phyloP scores from a whole-genome alignment of 148 eudicot genomes.

The Camellia granthamiana region DNA sequence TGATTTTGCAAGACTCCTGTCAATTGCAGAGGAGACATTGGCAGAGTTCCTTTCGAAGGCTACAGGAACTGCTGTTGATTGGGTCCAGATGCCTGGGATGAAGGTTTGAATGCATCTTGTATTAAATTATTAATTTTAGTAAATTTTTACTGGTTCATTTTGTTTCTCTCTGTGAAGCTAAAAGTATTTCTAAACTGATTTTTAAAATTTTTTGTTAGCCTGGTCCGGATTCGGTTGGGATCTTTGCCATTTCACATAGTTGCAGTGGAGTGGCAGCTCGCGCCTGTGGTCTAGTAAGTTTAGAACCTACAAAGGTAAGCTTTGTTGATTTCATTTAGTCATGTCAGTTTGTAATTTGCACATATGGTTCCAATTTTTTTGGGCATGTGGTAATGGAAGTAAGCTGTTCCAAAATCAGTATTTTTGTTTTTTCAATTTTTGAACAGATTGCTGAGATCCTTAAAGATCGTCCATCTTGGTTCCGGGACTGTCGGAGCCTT shows the following conservation, averaged over 20 bases:
- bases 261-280: slow-evolving; percentile 98
- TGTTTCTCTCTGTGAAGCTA: neutral
- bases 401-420: neutral
- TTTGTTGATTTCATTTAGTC: neutral
- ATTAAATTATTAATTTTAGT: neutral
- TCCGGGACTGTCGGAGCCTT: slow-evolving; percentile 95
- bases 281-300: slow-evolving; percentile 95
- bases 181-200: slow-evolving; percentile 16
- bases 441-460: slow-evolving; percentile 90
- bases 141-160: neutral
- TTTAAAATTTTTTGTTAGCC: slow-evolving; percentile 48
- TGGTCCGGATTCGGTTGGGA: slow-evolving; percentile 99
- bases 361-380: neutral
- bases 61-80: slow-evolving; percentile 99
- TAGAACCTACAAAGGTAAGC: slow-evolving; percentile 89
- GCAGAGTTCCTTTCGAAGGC: slow-evolving; percentile 99
- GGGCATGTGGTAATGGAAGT: slow-evolving; percentile 2
- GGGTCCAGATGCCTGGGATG: slow-evolving; percentile 99
- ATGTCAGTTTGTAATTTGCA: slow-evolving; percentile 2
- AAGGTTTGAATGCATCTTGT: slow-evolving; percentile 49
- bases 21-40: slow-evolving; percentile 97
- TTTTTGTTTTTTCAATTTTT: neutral
- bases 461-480: slow-evolving; percentile 96
- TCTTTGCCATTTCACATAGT: slow-evolving; percentile 89
- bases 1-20: slow-evolving; percentile 61